Base-by-base conservation (phyloP, 805 yeast species). In the Helenozyma rhizophorensis region DNA sequence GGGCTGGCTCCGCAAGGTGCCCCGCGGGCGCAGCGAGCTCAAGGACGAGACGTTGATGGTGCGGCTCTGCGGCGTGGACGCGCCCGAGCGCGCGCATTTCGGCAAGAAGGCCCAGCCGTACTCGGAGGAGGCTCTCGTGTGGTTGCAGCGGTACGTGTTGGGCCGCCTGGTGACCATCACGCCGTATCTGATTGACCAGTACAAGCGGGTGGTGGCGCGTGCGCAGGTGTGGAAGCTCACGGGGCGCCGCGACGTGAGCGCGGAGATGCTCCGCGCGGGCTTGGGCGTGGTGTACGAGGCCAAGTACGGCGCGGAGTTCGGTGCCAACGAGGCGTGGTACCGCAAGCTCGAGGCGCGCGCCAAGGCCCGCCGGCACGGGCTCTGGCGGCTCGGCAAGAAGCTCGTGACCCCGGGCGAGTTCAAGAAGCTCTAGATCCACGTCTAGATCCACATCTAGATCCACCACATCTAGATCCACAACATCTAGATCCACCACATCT, bases 71-170 rank as follows among this genome's bases (percentile, higher is more conserved):
- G 98, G 97, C 0, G 81, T 90, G 11, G 98, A 93, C 68, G 98
- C 98, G 0, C 98, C 98, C 1, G 98, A 93, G 53, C 66, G 94
- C 26, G 75, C 95, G 1, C 97, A 93, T 63, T 93, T 86, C 58
- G 98, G 98, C 1, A 83, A 83, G 39, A 88, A 94, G 0, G 83
- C 95, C 0, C 98, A 93, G 54, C 90, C 93, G 0, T 83, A 60
- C 52, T 77, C 93, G 22, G 85, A 79, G 25, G 97, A 93, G 45
- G 93, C 97, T 0, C 57, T 89, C 35, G 51, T 50, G 4, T 93
- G 96, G 96, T 63, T 93, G 21, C 65, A 81, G 23, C 45, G 59
- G 10, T 83, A 75, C 49, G 51, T 90, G 2, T 50, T 82, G 33
- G 90, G 94, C 1, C 70, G 76, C 28, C 65, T 68, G 33, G 80